Evolutionary conservation across 257 asterid species (phyloP).

Genomic region (Nicotiana tabacum): DNA sequence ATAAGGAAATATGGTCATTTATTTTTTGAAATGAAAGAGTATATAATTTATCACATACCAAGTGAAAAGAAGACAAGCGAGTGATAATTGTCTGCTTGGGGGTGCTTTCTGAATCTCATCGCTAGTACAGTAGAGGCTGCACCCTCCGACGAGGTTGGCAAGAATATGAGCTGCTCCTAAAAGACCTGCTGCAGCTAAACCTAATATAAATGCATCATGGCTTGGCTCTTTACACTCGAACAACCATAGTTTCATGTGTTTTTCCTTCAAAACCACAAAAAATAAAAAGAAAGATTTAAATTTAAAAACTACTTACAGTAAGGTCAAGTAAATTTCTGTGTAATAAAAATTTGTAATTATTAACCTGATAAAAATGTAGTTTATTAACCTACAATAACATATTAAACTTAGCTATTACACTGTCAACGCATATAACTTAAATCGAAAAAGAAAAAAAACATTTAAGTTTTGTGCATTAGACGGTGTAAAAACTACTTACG

Average conservation of each 20-base stretch:
- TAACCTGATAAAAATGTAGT: no score
- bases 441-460: no score
- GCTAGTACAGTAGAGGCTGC: conserved; percentile 29
- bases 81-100: conserved; percentile 53
- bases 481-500: no score
- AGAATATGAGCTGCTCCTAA: conserved; percentile 58
- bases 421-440: no score
- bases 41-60: conserved; percentile 33
- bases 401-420: no score
- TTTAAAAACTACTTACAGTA: neutral
- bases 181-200: conserved; percentile 64
- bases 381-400: no score
- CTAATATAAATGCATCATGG: conserved; percentile 71
- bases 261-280: conserved; percentile 32
- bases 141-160: conserved; percentile 66
- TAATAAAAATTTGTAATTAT: no score
- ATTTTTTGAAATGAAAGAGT: no score
- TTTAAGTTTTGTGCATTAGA: no score
- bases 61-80: conserved; percentile 53
- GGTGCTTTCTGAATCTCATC: conserved; percentile 49
- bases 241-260: conserved; percentile 69
- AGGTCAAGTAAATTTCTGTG: no score
- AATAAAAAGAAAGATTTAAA: neutral
- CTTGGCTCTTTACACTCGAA: conserved; percentile 91
- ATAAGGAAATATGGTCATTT: no score